A percentile compares a stretch with the other conserved stretches of the same genome.
Conservation (phyloP, 169 alveolate species). For the Babesia ovata region DNA sequence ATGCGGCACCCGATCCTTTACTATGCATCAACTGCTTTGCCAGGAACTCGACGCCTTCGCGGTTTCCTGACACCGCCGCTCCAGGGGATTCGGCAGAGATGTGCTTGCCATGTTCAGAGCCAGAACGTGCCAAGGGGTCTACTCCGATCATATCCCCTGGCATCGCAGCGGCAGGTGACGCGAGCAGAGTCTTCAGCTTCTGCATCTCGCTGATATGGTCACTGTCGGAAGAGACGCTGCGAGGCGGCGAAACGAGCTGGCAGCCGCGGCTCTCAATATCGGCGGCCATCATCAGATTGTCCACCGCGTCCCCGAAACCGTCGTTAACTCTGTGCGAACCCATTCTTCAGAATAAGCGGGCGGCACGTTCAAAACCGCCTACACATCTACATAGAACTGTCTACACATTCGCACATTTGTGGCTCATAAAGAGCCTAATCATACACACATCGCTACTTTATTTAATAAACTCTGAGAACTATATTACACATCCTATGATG, state of each 20-base stretch:
- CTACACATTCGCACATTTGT: not conserved
- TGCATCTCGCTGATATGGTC: constrained; percentile 14
- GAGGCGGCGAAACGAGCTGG: constrained; percentile 48
- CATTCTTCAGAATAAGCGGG: not conserved
- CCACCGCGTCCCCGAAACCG: constrained; percentile 35
- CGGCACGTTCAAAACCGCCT: not conserved
- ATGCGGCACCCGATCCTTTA: not conserved
- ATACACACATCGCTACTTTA: too few relatives aligned
- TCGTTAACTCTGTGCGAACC: not conserved
- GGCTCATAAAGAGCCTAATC: too few relatives aligned
- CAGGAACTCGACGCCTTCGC: not conserved
- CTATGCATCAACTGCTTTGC: not conserved
- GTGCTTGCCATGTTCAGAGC: not conserved
- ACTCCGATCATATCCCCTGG: not conserved
- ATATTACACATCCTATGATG: too few relatives aligned
- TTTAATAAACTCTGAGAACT: not conserved
- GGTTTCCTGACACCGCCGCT: not conserved
- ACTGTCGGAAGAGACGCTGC: constrained; percentile 19
- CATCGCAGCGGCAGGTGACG: not conserved
- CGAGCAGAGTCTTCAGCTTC: constrained; percentile 29
- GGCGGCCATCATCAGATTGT: constrained; percentile 20
- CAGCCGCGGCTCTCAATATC: constrained; percentile 61
- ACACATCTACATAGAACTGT: not conserved
- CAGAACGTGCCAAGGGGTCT: not conserved
- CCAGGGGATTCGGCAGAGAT: not conserved